Percentiles rank a stretch among this genome's conserved stretches.
Evolutionary conservation across 1,284 basidiomycete genomes (phyloP).

Genomic region (Testicularia cyperi): DNA sequence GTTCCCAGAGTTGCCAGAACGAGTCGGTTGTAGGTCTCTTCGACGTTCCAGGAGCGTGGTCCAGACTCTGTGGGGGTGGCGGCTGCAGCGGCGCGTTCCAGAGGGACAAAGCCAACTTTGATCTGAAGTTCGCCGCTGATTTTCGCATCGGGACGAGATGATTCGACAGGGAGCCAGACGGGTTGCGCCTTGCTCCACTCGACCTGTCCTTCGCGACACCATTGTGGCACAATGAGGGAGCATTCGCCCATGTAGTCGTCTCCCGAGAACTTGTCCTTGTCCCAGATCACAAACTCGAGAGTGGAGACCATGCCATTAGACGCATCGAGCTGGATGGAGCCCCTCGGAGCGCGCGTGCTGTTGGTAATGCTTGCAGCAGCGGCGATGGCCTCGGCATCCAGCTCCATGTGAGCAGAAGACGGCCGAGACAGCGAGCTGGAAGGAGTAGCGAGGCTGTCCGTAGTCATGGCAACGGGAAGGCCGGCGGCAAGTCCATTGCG

Average conservation of each 20-base stretch:
- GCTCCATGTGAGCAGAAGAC: slow-evolving; percentile 1
- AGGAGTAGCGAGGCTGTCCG: too few relatives aligned
- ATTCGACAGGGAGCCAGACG: slow-evolving; percentile 42
- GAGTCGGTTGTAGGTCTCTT: slow-evolving; percentile 37
- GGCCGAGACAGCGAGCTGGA: background rate
- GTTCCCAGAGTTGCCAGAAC: slow-evolving; percentile 23
- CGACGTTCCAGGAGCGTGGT: slow-evolving; percentile 17
- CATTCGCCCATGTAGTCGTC: slow-evolving; percentile 94
- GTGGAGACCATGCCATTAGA: slow-evolving; percentile 33
- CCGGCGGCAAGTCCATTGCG: background rate
- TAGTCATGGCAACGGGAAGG: too few relatives aligned
- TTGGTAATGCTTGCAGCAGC: background rate
- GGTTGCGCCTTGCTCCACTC: slow-evolving; percentile 33
- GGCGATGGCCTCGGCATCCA: slow-evolving; percentile 1
- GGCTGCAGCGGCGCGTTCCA: background rate
- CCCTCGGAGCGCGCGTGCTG: slow-evolving; percentile 15
- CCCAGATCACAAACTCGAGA: slow-evolving; percentile 87
- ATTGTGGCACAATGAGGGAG: slow-evolving; percentile 73
- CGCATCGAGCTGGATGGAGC: slow-evolving; percentile 36
- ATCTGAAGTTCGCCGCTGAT: slow-evolving; percentile 44
- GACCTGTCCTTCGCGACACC: slow-evolving; percentile 66
- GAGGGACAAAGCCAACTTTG: slow-evolving; percentile 44
- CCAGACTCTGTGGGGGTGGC: background rate
- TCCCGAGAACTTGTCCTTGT: slow-evolving; percentile 71
- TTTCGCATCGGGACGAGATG: slow-evolving; percentile 31